Percentiles rank a stretch among this genome's conserved stretches.
These are phyloP conservation scores for Yarrowia keelungensis DNA, from an alignment of 805 yeast species.

Conservation along the genomic window DNA sequence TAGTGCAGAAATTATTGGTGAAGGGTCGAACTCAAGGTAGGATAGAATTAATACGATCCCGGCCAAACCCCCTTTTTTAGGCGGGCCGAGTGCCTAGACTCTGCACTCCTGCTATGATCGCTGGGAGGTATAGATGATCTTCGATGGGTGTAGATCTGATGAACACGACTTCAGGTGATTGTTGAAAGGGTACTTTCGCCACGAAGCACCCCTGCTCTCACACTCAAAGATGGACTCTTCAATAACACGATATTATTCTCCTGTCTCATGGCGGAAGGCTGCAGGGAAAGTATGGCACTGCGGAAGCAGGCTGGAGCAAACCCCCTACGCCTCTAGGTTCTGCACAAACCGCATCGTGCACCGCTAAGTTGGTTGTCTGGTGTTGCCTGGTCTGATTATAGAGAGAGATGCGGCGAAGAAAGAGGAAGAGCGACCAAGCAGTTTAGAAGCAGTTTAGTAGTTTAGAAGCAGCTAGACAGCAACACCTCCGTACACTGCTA, in stretches of 20 bases:
- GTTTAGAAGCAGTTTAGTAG: too few species aligned
- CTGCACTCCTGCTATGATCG: constrained; percentile 4
- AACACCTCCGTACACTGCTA: too few species aligned
- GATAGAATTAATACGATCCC: constrained; percentile 9
- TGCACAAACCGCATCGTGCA: constrained; percentile 4
- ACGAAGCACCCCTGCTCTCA: background rate
- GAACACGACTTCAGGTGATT: too few species aligned
- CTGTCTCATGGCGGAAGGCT: constrained; percentile 12
- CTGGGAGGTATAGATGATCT: background rate
- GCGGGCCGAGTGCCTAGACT: background rate
- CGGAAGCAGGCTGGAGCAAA: background rate
- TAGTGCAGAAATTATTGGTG: background rate
- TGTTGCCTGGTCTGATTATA: background rate
- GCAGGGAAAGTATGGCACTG: constrained; percentile 33
- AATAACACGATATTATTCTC: background rate
- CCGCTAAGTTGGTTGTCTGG: background rate
- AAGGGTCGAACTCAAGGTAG: background rate
- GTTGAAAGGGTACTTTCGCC: background rate
- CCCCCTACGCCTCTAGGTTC: background rate
- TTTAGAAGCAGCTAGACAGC: too few species aligned
- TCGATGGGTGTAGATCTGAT: background rate
- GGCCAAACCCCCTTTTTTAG: background rate
- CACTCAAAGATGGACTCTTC: background rate
- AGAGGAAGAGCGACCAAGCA: too few species aligned
- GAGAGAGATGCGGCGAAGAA: too few species aligned